Base-by-base conservation (phyloP, 192 early-diverging fungal genomes). In the Coemansia interrupta region DNA sequence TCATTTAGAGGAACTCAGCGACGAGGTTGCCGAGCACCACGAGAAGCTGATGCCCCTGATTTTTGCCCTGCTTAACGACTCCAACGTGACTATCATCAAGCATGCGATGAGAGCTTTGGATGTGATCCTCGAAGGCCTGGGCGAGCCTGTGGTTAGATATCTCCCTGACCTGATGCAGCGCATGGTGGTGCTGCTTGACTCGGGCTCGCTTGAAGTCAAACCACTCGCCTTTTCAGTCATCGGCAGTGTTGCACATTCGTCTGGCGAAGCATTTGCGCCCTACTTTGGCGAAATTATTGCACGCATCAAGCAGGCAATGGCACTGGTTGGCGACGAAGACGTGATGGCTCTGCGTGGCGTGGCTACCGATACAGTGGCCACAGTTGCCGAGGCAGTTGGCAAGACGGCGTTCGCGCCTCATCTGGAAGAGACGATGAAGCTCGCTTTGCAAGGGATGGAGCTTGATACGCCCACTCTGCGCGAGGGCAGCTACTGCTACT, bases 231-330 rank as follows among this genome's bases (percentile, higher is more conserved):
- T 87, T 20, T 89, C 88, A 18, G 92, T 92, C 18, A 87, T 96
- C 51, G 94, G 94, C 14, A 92, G 89, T 54, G 90, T 90, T 14
- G 94, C 94, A n/a, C 87, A 93, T 75, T 86, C 92, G 30, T 84
- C 92, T 15, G 87, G 86, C 26, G 68, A 80, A 44, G 78, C 71
- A 56, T 75, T 78, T 70, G 49, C 65, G 41, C 87, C 90, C 15
- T 96, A 93, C 77, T 94, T 94, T 82, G 68, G 61, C 22, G 73
- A 82, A 47, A 83, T 92, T 18, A 81, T 90, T 40, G 75, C 78
- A 42, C 83, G 89, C 48, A 73, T 94, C 46, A 80, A 76, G 24
- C 74, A 83, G 40, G 71, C 89, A 28, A 95, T 94, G 88, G 74
- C 83, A 10, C 61, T 92, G 53, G 73, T 83, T 32, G 84, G 66